A percentile compares a stretch with the other conserved stretches of the same genome.
Evolutionary conservation across 352 stramenopile genomes (phyloP).

Genomic region (Globisporangium nagaii): DNA sequence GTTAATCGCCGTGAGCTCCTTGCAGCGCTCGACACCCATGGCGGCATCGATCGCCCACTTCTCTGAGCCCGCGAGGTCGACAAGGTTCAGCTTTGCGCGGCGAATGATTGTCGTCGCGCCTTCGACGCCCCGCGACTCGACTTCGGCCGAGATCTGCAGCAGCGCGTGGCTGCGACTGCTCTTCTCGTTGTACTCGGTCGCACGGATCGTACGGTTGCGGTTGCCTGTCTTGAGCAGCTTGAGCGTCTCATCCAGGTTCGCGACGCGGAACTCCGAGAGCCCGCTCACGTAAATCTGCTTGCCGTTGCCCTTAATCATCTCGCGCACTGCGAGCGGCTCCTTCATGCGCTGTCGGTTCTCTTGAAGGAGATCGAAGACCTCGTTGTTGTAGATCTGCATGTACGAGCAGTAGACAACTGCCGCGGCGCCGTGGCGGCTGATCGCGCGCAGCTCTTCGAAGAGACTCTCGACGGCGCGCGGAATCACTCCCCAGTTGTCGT

Average conservation of each 20-base stretch:
- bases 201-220: slow-evolving; percentile 81
- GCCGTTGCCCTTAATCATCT: slow-evolving; percentile 73
- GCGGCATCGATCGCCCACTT: slow-evolving; percentile 81
- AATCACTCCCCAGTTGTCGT: slow-evolving; percentile 68
- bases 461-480: slow-evolving; percentile 78
- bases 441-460: slow-evolving; percentile 67
- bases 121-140: slow-evolving; percentile 65
- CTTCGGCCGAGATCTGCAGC: slow-evolving; percentile 76
- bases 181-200: slow-evolving; percentile 85
- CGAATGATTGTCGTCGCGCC: slow-evolving; percentile 70
- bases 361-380: slow-evolving; percentile 71
- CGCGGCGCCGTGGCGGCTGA: slow-evolving; percentile 39
- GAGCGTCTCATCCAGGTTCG: slow-evolving; percentile 71
- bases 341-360: slow-evolving; percentile 53
- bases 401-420: slow-evolving; percentile 85
- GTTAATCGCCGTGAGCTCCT: slow-evolving; percentile 91
- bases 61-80: slow-evolving; percentile 90
- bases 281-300: slow-evolving; percentile 89
- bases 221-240: slow-evolving; percentile 72
- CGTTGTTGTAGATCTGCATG: slow-evolving; percentile 91
- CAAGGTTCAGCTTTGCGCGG: slow-evolving; percentile 84
- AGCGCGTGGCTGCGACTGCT: slow-evolving; percentile 85
- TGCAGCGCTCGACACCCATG: slow-evolving; percentile 67
- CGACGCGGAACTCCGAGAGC: slow-evolving; percentile 86
- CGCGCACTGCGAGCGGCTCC: slow-evolving; percentile 41